Evolutionary conservation across 345 rosid species (phyloP), one percentile per base, ranked within the genome.

Genomic region (Eucalyptus polybractea): DNA sequence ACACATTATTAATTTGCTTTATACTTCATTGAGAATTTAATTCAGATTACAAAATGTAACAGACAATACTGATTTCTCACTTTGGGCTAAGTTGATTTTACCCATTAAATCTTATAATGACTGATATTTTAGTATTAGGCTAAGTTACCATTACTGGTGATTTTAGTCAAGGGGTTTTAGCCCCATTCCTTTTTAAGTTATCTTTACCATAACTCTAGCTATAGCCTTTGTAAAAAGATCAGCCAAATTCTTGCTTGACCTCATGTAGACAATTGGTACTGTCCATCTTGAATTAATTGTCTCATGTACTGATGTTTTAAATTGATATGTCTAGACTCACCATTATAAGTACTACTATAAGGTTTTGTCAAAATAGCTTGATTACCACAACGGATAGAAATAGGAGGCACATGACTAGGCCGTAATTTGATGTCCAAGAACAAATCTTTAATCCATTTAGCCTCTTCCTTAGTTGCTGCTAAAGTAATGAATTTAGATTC

Each of bases 21-120:
- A 9, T 22, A 24, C 29, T 56, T 56, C 29, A 56, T 56, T 1
- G 2, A 56, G 13, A 56, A 56, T 56, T 24, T 24, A 56, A 56
- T 56, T 56, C 13, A 56, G 0, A 0, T 22, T 56, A 56, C 62
- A 56, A 56, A 56, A 24, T 24, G 62, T 56, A 24, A 56, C 2
- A 10, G 1, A 24, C 13, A 6, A 56, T 24, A 56, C 13, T 24
- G 1, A 56, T 10, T 56, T 56, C 62, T 5, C 0, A 56, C 3
- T 56, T 22, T 10, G 29, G 29, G 29, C 13, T 56, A 22, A 56
- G 29, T 56, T 56, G 13, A 24, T 56, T 56, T 56, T 56, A 56
- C 27, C 62, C 27, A 22, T 56, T 24, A 24, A 56, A 56, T 24
- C 62, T 56, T 56, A 24, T 22, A 56, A 56, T 24, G 27, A 56